Conservation (phyloP, 2,329 filamentous ascomycete species). For the Colletotrichum lupini region DNA sequence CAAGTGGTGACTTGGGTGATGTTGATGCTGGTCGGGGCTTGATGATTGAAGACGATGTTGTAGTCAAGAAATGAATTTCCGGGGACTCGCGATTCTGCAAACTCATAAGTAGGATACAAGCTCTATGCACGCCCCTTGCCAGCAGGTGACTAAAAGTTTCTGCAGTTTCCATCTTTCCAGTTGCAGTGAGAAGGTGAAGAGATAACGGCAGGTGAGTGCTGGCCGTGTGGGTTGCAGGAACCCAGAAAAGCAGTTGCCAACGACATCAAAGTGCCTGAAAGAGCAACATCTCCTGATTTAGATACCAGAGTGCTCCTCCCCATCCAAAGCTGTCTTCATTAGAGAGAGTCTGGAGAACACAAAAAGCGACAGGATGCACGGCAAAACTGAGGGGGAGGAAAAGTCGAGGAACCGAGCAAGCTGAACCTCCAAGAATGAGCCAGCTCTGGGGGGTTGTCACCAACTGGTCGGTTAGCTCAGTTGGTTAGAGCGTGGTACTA, state of each 20-base stretch:
- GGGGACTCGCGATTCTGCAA: neutral
- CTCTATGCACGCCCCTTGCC: too few relatives aligned
- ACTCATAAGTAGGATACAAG: too few relatives aligned
- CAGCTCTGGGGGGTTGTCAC: fast-evolving
- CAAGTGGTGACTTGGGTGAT: neutral
- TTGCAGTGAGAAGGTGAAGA: neutral
- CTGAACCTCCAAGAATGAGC: fast-evolving
- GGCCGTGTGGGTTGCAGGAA: neutral
- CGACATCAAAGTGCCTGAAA: too few relatives aligned
- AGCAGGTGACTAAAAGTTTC: neutral
- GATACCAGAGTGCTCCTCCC: too few relatives aligned
- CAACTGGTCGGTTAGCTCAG: slow-evolving; percentile 26
- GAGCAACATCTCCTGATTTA: too few relatives aligned
- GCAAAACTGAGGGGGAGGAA: too few relatives aligned
- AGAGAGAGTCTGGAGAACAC: too few relatives aligned
- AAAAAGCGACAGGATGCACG: too few relatives aligned
- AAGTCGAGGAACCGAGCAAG: too few relatives aligned
- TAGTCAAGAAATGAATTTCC: neutral
- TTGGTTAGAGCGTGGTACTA: slow-evolving; percentile 25
- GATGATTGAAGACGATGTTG: neutral
- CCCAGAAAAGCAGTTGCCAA: too few relatives aligned
- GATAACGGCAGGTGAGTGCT: too few relatives aligned
- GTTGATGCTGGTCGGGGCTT: neutral
- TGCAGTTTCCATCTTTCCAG: too few relatives aligned
- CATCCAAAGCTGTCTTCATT: neutral